phyloP scores from a whole-genome alignment of 2,329 filamentous ascomycete species.

The Elsinoe arachidis region DNA sequence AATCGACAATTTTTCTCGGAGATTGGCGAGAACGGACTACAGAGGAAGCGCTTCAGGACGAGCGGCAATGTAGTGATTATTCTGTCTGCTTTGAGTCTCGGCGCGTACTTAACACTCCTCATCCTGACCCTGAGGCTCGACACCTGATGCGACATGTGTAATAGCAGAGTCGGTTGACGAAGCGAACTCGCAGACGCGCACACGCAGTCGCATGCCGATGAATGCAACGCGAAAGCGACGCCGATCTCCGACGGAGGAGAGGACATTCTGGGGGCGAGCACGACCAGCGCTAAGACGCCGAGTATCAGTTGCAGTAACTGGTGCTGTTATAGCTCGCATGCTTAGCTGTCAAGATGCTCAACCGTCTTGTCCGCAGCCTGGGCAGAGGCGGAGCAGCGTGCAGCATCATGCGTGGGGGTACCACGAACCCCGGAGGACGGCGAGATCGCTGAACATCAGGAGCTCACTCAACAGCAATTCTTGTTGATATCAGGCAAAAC shows the following conservation, averaged over 20 bases:
- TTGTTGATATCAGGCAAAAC: slow-evolving; percentile 3
- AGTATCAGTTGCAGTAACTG: not conserved
- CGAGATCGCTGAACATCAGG: no score
- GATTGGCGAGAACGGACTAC: slow-evolving; percentile 51
- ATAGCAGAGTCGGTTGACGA: not conserved
- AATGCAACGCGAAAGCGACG: not conserved
- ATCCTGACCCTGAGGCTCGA: slow-evolving; percentile 48
- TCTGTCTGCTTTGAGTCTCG: slow-evolving; percentile 53
- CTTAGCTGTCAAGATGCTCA: not conserved
- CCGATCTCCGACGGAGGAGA: not conserved
- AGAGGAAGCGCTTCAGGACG: slow-evolving; percentile 52
- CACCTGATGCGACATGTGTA: not conserved
- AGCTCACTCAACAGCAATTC: not conserved
- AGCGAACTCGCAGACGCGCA: not conserved
- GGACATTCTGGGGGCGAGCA: no score
- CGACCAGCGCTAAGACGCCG: no score
- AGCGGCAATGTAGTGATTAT: slow-evolving; percentile 58
- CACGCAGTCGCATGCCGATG: not conserved
- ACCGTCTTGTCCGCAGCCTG: not conserved
- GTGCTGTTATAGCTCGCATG: not conserved
- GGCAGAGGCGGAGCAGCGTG: not conserved
- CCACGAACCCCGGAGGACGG: not conserved
- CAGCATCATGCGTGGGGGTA: not conserved
- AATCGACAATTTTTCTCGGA: slow-evolving; percentile 85
- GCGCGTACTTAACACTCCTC: slow-evolving; percentile 52